Evolutionary conservation across 768 basidiomycete species (phyloP), one percentile per base, ranked within the genome.

Genomic region (Pulveroboletus frians): DNA sequence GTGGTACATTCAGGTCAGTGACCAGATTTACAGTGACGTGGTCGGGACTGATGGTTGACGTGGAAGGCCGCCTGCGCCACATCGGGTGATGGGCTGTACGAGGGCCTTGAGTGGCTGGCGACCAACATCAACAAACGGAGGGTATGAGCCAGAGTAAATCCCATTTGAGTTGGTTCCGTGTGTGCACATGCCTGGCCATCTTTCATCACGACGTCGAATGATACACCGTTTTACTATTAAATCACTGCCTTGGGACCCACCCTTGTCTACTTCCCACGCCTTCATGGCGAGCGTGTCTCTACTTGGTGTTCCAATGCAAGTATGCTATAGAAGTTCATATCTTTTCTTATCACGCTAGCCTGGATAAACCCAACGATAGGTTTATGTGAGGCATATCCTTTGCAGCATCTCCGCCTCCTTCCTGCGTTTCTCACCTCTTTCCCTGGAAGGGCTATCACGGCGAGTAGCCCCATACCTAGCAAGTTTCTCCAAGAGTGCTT

Each of bases 21-120:
- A 37, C 20, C 17, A 20, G 2, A 35, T 48, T 39, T 27, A 9
- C 20, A 6, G 13, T 27, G n/a, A 39, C 35, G 43, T 47, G 45
- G 37, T 17, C 31, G n/a, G 31, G 29, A 18, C 27, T 46, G 51
- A 36, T 45, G 51, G 47, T 47, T 55, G 55, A 56, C 52, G 51
- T 53, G 54, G 47, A 47, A 56, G 90, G 91, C 95, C 57, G 93
- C 96, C 39, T 99, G 95, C 67, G 96, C 96, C 49, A 97, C 96
- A 39, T 94, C 90, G 59, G 96, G 95, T 58, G 96, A 98, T 68
- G 96, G 96, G 75, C 78, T 98, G 50, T 98, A 98, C 70, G 95
- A 97, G 74, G 95, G 95, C 71, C 78, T 96, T 60, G 94, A 97
- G 75, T 97, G 93, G 95, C 74, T 92, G 80, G 88, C 85, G 59